phyloP scores from a whole-genome alignment of 192 early-diverging fungal genomes.

The Phlyctochytrium arcticum region DNA sequence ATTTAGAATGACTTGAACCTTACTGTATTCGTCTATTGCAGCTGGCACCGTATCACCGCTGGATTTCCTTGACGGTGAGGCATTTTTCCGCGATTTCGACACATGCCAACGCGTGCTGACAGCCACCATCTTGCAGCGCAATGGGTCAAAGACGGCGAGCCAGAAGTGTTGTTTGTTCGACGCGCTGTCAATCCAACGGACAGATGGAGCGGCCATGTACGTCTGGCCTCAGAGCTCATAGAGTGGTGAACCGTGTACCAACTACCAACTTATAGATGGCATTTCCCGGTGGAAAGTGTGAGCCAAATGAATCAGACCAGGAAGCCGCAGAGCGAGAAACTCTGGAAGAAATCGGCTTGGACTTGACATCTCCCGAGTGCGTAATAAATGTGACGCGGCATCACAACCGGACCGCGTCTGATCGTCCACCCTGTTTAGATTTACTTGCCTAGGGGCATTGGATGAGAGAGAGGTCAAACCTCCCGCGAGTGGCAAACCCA shows the following conservation, averaged over 20 bases:
- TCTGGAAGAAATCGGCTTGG: slow-evolving; percentile 28
- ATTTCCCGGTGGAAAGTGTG: slow-evolving; percentile 30
- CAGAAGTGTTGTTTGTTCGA: slow-evolving; percentile 21
- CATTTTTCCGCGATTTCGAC: background rate
- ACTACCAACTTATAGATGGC: slow-evolving; percentile 22
- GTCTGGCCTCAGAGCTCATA: background rate
- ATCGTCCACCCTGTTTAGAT: background rate
- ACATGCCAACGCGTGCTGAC: background rate
- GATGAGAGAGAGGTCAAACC: slow-evolving; percentile 24
- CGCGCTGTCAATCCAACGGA: slow-evolving; percentile 19
- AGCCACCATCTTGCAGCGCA: slow-evolving; percentile 6
- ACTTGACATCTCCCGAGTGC: slow-evolving; percentile 1
- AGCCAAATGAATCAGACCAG: slow-evolving; percentile 23
- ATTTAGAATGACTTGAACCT: too few relatives aligned
- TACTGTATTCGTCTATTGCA: too few relatives aligned
- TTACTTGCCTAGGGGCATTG: slow-evolving; percentile 21
- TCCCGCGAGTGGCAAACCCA: slow-evolving; percentile 2
- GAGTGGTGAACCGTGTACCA: background rate
- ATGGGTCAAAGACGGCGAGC: slow-evolving; percentile 14
- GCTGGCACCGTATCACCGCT: too few relatives aligned
- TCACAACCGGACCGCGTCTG: background rate
- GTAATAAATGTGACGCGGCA: background rate
- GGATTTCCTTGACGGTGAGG: slow-evolving; percentile 9
- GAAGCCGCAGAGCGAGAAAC: slow-evolving; percentile 29
- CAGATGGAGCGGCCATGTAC: slow-evolving; percentile 33